Evolutionary conservation across 768 basidiomycete species (phyloP), one percentile per base, ranked within the genome.

Genomic region (Pleurotus giganteus): DNA sequence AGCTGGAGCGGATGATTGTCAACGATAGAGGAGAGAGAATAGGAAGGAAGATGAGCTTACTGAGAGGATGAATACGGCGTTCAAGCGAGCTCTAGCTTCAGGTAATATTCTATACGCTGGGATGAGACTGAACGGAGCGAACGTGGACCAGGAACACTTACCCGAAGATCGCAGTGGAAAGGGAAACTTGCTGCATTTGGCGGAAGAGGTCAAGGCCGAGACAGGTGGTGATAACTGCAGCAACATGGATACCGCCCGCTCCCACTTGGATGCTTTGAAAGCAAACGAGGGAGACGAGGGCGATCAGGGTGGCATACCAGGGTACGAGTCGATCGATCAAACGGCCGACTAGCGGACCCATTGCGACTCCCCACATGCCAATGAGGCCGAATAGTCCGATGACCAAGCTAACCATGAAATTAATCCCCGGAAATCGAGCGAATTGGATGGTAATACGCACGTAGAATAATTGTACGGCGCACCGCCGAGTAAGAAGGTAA

Each of bases 401-500:
- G 13, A 72, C 73, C 28, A 81, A 57, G 2, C 78, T 81, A 52
- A 3, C 52, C 42, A n/a, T 17, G n/a, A n/a, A n/a, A n/a, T n/a
- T n/a, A n/a, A n/a, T n/a, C n/a, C n/a, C n/a, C n/a, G n/a, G n/a
- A n/a, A n/a, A n/a, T n/a, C n/a, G n/a, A n/a, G n/a, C n/a, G n/a
- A n/a, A n/a, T n/a, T n/a, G 32, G 2, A 44, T 46, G 31, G 29
- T 57, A 28, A 26, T 13, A 75, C 77, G 36, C 73, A 80, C 87
- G 86, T 88, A 0, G 85, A 86, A 59, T 87, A 93, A 60, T 84
- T 64, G 63, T 92, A 94, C 0, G 88, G 88, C 2, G 83, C 69
- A 4, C 85, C 88, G 6, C 84, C 86, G 2, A 96, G 83, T 19
- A 94, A 72, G 73, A 94, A 95, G 0, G 91, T 92, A 57, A 90